These are phyloP conservation scores for Polygonum maritimum DNA, from an alignment of 148 eudicot species.

Conservation along the genomic window DNA sequence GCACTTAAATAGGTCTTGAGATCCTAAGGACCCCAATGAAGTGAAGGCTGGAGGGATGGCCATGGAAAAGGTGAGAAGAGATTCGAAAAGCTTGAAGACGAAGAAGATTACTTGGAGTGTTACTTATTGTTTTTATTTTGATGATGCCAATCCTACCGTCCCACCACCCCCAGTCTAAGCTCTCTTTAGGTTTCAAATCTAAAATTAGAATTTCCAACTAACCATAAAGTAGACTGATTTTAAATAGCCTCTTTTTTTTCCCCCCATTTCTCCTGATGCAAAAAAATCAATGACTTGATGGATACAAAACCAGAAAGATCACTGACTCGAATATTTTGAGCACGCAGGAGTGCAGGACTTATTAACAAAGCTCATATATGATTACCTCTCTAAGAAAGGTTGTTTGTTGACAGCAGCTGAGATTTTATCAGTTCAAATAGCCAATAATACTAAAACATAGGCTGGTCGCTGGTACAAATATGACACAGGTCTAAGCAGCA, in stretches of 20 bases:
- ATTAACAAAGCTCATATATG: background rate
- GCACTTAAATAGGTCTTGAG: no score
- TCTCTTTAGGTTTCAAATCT: background rate
- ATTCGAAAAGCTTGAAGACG: no score
- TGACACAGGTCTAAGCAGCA: background rate
- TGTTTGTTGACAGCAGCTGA: background rate
- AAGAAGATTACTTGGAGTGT: no score
- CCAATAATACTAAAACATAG: background rate
- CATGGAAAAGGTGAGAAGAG: no score
- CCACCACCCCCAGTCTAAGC: background rate
- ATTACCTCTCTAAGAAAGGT: background rate
- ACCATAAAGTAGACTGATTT: no score
- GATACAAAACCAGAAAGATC: background rate
- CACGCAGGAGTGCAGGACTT: no score
- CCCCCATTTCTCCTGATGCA: background rate
- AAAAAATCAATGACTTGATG: background rate
- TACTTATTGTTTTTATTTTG: background rate
- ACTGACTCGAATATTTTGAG: background rate
- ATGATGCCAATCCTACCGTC: background rate
- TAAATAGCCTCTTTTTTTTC: no score
- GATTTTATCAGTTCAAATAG: slow-evolving; percentile 10
- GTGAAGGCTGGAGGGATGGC: no score
- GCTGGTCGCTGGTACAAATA: slow-evolving; percentile 13
- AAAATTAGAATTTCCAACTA: background rate
- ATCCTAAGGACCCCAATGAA: no score